Evolutionary conservation across 495 filamentous ascomycete species (phyloP).

Genomic region (Tetracladium marchalianum): DNA sequence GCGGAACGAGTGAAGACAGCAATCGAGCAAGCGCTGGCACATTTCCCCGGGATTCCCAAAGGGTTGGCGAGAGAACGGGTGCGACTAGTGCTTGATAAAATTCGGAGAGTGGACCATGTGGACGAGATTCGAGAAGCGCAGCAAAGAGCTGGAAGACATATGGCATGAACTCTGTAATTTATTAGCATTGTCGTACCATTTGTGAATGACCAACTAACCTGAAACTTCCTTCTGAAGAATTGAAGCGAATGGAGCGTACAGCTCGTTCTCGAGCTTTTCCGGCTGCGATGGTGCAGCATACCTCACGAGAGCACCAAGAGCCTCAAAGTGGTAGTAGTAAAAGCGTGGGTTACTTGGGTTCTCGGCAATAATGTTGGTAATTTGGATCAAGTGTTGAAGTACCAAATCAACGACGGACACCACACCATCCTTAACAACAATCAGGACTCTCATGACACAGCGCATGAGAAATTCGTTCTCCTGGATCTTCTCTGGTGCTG

Average conservation of each 20-base stretch:
- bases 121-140: conserved; percentile 75
- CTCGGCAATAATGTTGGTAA: conserved; percentile 75
- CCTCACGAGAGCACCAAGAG: conserved; percentile 85
- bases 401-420: conserved; percentile 60
- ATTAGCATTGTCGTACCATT: background rate
- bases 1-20: conserved; percentile 72
- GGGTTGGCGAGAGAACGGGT: conserved; percentile 60
- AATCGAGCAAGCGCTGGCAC: conserved; percentile 82
- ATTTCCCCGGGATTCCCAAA: conserved; percentile 90
- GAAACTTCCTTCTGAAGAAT: conserved; percentile 74
- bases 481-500: conserved; percentile 81
- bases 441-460: conserved; percentile 93
- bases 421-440: conserved; percentile 77
- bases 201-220: conserved; percentile 34
- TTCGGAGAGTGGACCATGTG: conserved; percentile 57
- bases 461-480: conserved; percentile 99
- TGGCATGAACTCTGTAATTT: conserved; percentile 71
- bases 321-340: conserved; percentile 97
- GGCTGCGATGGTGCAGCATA: conserved; percentile 57
- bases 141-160: conserved; percentile 96
- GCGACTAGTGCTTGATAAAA: conserved; percentile 68
- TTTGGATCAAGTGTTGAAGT: conserved; percentile 67
- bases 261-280: conserved; percentile 60
- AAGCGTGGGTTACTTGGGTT: conserved; percentile 98
- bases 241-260: conserved; percentile 67